Base-by-base conservation (phyloP, 345 rosid genomes). In the Acer yangbiense region DNA sequence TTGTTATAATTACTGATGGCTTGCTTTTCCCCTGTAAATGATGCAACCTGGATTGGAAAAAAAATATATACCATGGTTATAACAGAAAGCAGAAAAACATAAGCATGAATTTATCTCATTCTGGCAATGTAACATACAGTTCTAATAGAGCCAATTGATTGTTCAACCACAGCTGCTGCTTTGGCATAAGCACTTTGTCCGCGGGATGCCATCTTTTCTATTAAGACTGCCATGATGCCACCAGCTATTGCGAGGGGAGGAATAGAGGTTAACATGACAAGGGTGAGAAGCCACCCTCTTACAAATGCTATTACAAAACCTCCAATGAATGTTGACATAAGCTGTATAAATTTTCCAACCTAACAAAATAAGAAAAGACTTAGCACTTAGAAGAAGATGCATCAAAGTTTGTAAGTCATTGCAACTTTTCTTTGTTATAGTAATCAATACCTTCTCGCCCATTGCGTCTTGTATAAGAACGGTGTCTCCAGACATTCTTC, bases 401-500 rank as follows among this genome's bases (percentile, higher is more conserved):
- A 63, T 16, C 46, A 60, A 58, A 44, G 39, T 55, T 27, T 55
- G n/a, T 4, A 35, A 35, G 39, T 35, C 39, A 76, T 14, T 17
- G 32, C 12, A 25, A 48, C 9, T 58, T 80, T 6, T 20, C 55
- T 35, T 21, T 9, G 32, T 29, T 29, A 29, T 29, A 29, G 32
- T 29, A 29, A 29, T 29, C 32, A 29, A 44, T 81, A 94, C 98
- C 92, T 93, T 94, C 80, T 94, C 98, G 9, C 98, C 98, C 97
- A 94, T 94, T 57, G 98, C 98, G 20, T 94, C 97, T 83, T 93
- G 97, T 69, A 94, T 94, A 41, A 94, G 91, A 61, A 91, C 98
- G 2, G 97, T 94, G 83, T 94, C 98, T 29, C 98, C 97, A 6
- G 98, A 94, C 98, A 94, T 94, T 82, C 98, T 90, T n/a, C 94